Evolutionary conservation across 306 rosid species (phyloP).

Genomic region (Glycine tomentella): DNA sequence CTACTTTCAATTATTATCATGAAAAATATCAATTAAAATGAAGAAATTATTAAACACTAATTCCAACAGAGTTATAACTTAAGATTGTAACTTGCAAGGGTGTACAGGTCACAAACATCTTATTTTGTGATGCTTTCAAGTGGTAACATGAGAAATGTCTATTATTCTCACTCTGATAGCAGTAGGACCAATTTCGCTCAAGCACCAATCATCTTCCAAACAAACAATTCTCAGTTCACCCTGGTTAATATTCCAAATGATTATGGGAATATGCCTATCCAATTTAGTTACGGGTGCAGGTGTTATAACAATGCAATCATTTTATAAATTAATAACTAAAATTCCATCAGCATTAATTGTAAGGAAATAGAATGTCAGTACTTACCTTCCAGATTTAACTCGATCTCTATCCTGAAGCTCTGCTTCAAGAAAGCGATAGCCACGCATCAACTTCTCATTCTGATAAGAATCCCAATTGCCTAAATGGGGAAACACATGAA

Average conservation of each 20-base stretch:
- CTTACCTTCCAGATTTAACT: conserved; percentile 89
- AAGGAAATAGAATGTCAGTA: conserved; percentile 37
- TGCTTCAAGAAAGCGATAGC: conserved; percentile 91
- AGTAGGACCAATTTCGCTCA: neutral
- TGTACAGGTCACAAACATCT: conserved; percentile 30
- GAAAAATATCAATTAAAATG: conserved; percentile 34
- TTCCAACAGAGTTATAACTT: conserved; percentile 20
- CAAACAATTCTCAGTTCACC: neutral
- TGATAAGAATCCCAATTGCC: conserved; percentile 87
- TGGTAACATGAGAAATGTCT: conserved; percentile 28
- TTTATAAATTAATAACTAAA: neutral
- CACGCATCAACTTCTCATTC: conserved; percentile 88
- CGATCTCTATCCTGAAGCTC: conserved; percentile 96
- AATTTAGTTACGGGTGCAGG: neutral
- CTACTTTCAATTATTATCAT: conserved; percentile 52
- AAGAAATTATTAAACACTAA: conserved; percentile 47
- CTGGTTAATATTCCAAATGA: conserved; percentile 10
- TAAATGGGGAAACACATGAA: conserved; percentile 42
- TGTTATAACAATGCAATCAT: conserved; percentile 11
- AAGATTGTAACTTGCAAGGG: conserved; percentile 12
- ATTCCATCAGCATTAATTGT: neutral
- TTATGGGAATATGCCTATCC: conserved; percentile 23
- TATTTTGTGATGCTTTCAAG: neutral
- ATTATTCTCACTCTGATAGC: conserved; percentile 4
- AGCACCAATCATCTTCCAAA: neutral